phyloP scores from a whole-genome alignment of 2,329 filamentous ascomycete genomes.

The Blastomyces parvus region DNA sequence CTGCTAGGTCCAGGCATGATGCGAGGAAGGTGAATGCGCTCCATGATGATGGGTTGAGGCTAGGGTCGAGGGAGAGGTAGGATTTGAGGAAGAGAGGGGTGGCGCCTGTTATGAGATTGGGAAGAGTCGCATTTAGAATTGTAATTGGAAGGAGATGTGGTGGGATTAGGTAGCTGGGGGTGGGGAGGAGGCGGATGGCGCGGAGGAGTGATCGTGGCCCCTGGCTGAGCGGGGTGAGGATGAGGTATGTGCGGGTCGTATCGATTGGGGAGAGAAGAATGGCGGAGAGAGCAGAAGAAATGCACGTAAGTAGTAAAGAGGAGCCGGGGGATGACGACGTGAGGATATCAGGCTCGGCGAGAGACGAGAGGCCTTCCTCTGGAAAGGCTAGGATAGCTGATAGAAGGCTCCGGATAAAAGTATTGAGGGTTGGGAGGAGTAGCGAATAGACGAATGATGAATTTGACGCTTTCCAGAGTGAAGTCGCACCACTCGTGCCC shows the following conservation, averaged over 20 bases:
- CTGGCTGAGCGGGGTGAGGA: constrained; percentile 69
- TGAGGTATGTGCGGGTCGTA: constrained; percentile 74
- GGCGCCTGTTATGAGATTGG: constrained; percentile 70
- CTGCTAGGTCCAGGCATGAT: constrained; percentile 67
- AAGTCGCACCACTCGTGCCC: constrained; percentile 80
- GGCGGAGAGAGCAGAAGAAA: constrained; percentile 60
- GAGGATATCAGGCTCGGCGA: constrained; percentile 59
- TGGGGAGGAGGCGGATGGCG: constrained; percentile 67
- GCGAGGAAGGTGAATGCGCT: constrained; percentile 72
- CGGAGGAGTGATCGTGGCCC: constrained; percentile 68
- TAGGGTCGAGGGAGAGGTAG: constrained; percentile 72
- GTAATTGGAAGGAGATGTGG: constrained; percentile 69
- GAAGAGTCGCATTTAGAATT: constrained; percentile 72
- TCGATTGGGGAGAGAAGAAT: constrained; percentile 79
- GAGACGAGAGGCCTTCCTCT: constrained; percentile 53
- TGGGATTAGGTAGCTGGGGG: constrained; percentile 57
- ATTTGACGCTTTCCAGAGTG: constrained; percentile 90
- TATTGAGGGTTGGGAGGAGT: constrained; percentile 76
- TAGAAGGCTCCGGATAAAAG: constrained; percentile 84
- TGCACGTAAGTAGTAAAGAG: constrained; percentile 63
- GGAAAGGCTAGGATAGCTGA: constrained; percentile 84
- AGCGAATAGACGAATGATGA: constrained; percentile 86
- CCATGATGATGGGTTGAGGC: constrained; percentile 71
- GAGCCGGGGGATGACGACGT: constrained; percentile 74
- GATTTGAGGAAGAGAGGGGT: constrained; percentile 77